phyloP scores from a whole-genome alignment of 106 monocot species.

The Dendrobium officinale region DNA sequence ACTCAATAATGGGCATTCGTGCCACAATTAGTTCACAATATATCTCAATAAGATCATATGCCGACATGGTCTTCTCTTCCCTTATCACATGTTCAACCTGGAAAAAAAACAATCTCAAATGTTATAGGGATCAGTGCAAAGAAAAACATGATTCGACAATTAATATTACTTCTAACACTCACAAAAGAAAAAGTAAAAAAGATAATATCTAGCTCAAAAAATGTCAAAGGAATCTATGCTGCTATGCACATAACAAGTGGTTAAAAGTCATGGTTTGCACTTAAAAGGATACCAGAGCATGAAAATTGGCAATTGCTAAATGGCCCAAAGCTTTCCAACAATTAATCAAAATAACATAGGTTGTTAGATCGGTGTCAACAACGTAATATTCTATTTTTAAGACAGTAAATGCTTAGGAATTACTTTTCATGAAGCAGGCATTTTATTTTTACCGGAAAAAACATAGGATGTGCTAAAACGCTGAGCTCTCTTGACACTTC shows the following conservation, averaged over 20 bases:
- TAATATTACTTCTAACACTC: neutral
- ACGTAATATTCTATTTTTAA: neutral
- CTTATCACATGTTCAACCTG: slow-evolving; percentile 96
- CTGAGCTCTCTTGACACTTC: neutral
- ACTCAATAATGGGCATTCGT: slow-evolving; percentile 67
- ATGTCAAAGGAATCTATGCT: neutral
- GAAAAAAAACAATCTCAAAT: slow-evolving; percentile 4
- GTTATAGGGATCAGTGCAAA: neutral
- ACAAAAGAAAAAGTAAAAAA: slow-evolving; percentile 5
- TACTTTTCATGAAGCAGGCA: neutral
- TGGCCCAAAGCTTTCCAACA: neutral
- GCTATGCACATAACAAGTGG: neutral
- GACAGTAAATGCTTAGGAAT: neutral
- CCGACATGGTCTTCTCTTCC: slow-evolving; percentile 86
- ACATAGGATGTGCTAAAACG: neutral
- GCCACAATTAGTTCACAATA: slow-evolving; percentile 85
- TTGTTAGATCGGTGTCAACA: neutral
- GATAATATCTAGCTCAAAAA: neutral
- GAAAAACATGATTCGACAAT: neutral
- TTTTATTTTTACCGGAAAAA: neutral
- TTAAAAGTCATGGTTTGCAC: neutral
- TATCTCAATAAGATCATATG: slow-evolving; percentile 75
- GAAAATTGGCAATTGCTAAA: neutral
- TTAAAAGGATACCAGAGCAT: neutral
- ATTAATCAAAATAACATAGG: neutral